Conservation (phyloP, 306 rosid species). For the Lathyrus tuberosus region DNA sequence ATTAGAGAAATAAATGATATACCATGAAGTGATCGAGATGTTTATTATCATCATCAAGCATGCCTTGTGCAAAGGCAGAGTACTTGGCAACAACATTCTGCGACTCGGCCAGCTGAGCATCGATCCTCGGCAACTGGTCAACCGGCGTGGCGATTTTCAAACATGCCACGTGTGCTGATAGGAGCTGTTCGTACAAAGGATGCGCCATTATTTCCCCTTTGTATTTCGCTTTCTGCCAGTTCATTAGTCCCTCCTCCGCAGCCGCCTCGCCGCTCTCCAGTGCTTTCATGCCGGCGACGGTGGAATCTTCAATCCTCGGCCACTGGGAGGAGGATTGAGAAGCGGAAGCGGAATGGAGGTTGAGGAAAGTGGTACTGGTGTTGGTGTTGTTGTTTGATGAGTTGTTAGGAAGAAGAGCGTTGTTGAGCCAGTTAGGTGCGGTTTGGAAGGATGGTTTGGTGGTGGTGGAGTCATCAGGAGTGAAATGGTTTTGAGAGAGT, state of each 20-base stretch:
- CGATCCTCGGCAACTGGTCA: slow-evolving; percentile 94
- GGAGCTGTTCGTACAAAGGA: slow-evolving; percentile 86
- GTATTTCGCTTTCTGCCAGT: slow-evolving; percentile 80
- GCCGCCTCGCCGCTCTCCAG: slow-evolving; percentile 45
- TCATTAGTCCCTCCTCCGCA: slow-evolving; percentile 50
- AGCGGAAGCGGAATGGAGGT: slow-evolving; percentile 70
- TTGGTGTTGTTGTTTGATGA: slow-evolving; percentile 4
- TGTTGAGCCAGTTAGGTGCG: slow-evolving; percentile 98
- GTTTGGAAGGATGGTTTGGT: slow-evolving; percentile 55
- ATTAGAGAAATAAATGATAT: slow-evolving; percentile 7
- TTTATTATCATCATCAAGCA: slow-evolving; percentile 76
- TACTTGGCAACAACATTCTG: slow-evolving; percentile 94
- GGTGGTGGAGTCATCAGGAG: slow-evolving; percentile 53
- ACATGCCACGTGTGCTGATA: slow-evolving; percentile 94
- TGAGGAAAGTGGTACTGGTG: slow-evolving; percentile 65
- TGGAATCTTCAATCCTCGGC: slow-evolving; percentile 77
- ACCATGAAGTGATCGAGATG: slow-evolving; percentile 97
- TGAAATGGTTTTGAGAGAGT: slow-evolving; percentile 61
- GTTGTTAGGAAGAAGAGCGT: slow-evolving; percentile 81
- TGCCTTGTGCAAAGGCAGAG: slow-evolving; percentile 69
- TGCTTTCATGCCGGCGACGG: slow-evolving; percentile 44
- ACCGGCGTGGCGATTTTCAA: slow-evolving; percentile 97
- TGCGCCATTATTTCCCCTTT: slow-evolving; percentile 87
- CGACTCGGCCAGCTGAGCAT: slow-evolving; percentile 90
- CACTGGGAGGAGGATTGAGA: slow-evolving; percentile 74